Conservation (phyloP, 1,284 basidiomycete species). For the Fomitopsis pinicola region DNA sequence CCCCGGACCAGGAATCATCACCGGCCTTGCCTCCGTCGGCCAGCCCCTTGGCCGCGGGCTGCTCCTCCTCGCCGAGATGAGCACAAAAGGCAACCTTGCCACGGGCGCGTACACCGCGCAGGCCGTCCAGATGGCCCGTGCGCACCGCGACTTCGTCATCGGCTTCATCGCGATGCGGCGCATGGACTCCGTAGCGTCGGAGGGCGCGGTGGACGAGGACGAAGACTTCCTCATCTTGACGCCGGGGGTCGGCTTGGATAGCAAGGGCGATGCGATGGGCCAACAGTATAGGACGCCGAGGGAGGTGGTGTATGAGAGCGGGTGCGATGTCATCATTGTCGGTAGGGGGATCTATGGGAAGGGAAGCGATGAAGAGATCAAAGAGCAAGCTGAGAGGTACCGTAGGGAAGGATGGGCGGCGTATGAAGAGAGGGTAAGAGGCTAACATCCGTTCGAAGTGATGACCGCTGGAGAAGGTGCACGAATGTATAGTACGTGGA, state of each 20-base stretch:
- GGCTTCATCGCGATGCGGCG: conserved; percentile 92
- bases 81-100: conserved; percentile 84
- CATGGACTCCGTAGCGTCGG: conserved; percentile 64
- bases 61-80: conserved; percentile 96
- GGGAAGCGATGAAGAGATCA: conserved; percentile 53
- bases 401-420: conserved; percentile 88
- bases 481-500: neutral
- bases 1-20: conserved; percentile 91
- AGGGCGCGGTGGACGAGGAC: conserved; percentile 26
- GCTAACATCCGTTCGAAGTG: neutral
- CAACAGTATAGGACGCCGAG: conserved; percentile 95
- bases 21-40: conserved; percentile 85
- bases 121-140: conserved; percentile 84
- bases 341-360: conserved; percentile 93
- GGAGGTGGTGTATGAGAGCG: conserved; percentile 79
- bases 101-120: conserved; percentile 82
- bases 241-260: conserved; percentile 88
- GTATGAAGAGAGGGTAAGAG: conserved; percentile 52
- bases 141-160: conserved; percentile 82
- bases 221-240: conserved; percentile 91
- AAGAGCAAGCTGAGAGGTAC: conserved; percentile 80
- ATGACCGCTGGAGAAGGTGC: too few species aligned
- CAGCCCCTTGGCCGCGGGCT: conserved; percentile 83
- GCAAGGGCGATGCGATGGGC: conserved; percentile 84
- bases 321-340: conserved; percentile 98